These are phyloP conservation scores for Rhododendron kiyosumense DNA, from an alignment of 148 eudicot genomes.

Conservation along the genomic window DNA sequence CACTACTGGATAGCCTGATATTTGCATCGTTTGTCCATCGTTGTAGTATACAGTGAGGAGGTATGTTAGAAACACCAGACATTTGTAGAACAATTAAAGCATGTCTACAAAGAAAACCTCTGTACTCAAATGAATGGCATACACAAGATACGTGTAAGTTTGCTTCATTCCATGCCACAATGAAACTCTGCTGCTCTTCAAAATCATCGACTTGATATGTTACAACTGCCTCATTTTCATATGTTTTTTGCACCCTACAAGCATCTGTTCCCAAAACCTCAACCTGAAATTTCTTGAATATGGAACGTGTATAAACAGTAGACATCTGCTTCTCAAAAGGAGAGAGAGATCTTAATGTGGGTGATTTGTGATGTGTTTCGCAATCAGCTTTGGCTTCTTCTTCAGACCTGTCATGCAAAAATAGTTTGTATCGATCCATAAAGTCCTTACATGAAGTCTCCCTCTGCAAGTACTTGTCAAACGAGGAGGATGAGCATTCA, in stretches of 20 bases:
- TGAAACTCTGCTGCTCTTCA: constrained; percentile 16
- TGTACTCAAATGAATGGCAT: constrained; percentile 25
- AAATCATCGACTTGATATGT: constrained; percentile 28
- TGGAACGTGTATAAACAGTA: constrained; percentile 18
- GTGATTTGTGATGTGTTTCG: constrained; percentile 21
- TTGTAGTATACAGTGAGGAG: constrained; percentile 17
- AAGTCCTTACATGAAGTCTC: constrained; percentile 20
- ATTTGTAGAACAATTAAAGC: constrained; percentile 28
- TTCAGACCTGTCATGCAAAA: constrained; percentile 20
- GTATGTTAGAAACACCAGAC: constrained; percentile 24
- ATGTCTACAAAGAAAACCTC: constrained; percentile 33
- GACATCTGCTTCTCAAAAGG: constrained; percentile 32
- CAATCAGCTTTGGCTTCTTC: constrained; percentile 33
- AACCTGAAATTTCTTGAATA: constrained; percentile 30
- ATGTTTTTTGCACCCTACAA: constrained; percentile 19
- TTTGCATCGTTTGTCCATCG: constrained; percentile 31
- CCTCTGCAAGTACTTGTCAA: constrained; percentile 19
- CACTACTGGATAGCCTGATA: background rate
- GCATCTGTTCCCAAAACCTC: constrained; percentile 30
- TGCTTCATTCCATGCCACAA: constrained; percentile 20
- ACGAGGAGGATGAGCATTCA: constrained; percentile 14
- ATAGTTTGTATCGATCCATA: constrained; percentile 17
- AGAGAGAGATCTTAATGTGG: constrained; percentile 20
- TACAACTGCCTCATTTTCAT: constrained; percentile 8
- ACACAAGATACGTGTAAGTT: constrained; percentile 17